phyloP scores from a whole-genome alignment of 1,284 basidiomycete genomes.

The Agaricales sp. region DNA sequence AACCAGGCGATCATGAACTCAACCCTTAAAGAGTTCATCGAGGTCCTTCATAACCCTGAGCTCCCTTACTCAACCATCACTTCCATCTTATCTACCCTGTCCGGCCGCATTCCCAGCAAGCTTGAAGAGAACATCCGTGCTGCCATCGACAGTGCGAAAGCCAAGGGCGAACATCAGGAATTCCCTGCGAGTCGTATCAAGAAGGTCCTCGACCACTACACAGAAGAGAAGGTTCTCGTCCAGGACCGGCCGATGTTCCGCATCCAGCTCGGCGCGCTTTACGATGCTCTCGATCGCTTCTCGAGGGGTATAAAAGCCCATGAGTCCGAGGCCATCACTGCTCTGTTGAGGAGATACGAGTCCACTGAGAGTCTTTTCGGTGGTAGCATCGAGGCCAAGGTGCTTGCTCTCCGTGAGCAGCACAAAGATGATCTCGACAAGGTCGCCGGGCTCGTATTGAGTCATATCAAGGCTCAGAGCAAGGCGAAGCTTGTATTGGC shows the following conservation, averaged over 20 bases:
- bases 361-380: constrained; percentile 90
- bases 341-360: constrained; percentile 67
- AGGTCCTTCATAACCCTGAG: constrained; percentile 72
- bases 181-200: constrained; percentile 82
- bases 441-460: constrained; percentile 82
- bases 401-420: constrained; percentile 85
- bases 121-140: constrained; percentile 83
- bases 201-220: constrained; percentile 78
- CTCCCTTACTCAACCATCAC: constrained; percentile 85
- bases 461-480: constrained; percentile 91
- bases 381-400: constrained; percentile 85
- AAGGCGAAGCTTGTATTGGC: constrained; percentile 86
- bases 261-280: constrained; percentile 61
- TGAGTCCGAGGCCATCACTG: constrained; percentile 70
- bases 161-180: constrained; percentile 60
- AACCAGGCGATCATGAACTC: constrained; percentile 82
- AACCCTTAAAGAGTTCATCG: constrained; percentile 76
- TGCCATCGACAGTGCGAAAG: constrained; percentile 67
- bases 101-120: constrained; percentile 88
- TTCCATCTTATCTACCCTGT: constrained; percentile 82
- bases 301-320: constrained; percentile 80
- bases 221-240: constrained; percentile 73
- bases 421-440: constrained; percentile 89
- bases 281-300: constrained; percentile 78
- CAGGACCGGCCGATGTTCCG: constrained; percentile 76